phyloP scores from a whole-genome alignment of 306 rosid species.

The Luffa acutangula region DNA sequence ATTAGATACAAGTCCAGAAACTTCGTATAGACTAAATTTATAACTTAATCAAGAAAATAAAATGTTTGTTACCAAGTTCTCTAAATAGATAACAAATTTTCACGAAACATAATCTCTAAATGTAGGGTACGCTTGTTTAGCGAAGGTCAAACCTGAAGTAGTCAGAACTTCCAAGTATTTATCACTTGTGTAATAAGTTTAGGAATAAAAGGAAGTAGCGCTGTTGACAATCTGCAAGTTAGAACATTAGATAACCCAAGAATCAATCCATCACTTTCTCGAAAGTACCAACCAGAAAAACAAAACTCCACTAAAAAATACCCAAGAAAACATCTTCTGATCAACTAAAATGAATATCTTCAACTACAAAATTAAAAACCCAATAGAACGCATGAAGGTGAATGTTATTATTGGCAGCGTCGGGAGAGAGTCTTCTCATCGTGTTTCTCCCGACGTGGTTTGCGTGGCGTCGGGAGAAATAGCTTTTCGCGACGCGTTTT shows the following conservation, averaged over 20 bases:
- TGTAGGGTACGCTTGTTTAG: background rate
- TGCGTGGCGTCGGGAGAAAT: too few species aligned
- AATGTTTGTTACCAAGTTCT: too few species aligned
- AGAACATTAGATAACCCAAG: slow-evolving; percentile 11
- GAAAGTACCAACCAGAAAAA: background rate
- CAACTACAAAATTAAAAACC: background rate
- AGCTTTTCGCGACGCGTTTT: too few species aligned
- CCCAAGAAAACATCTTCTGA: background rate
- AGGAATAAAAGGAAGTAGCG: slow-evolving; percentile 66
- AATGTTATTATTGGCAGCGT: too few species aligned
- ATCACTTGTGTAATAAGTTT: slow-evolving; percentile 41
- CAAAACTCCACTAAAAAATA: background rate
- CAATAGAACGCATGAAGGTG: background rate
- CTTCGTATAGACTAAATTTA: too few species aligned
- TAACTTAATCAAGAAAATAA: too few species aligned
- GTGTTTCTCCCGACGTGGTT: too few species aligned
- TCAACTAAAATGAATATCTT: background rate
- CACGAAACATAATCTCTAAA: too few species aligned
- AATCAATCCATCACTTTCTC: background rate
- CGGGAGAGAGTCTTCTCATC: too few species aligned
- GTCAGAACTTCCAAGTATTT: slow-evolving; percentile 46
- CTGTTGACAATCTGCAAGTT: slow-evolving; percentile 31
- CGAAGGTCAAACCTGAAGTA: slow-evolving; percentile 67
- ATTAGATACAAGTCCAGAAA: too few species aligned
- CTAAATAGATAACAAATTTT: too few species aligned